Percentiles rank a stretch among this genome's conserved stretches.
Evolutionary conservation across 2,329 filamentous ascomycete species (phyloP).

Genomic region (Paradendryphiella salina): DNA sequence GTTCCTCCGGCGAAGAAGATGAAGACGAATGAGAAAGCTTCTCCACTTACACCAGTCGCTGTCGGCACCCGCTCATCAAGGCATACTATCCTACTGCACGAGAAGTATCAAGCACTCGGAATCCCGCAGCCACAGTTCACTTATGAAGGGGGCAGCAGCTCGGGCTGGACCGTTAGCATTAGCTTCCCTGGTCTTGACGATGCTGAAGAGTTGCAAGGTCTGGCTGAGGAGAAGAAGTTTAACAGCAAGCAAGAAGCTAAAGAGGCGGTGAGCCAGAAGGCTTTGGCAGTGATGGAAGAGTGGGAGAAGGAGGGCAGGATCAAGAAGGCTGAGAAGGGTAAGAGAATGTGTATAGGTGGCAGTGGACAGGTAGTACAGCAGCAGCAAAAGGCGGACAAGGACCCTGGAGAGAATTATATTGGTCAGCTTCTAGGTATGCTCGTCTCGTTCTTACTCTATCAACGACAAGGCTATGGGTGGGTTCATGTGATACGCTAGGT

Average conservation of each 20-base stretch:
- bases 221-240: conserved; percentile 33
- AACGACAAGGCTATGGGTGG: too few species aligned
- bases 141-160: conserved; percentile 13
- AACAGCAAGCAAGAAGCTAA: conserved; percentile 51
- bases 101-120: conserved; percentile 32
- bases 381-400: conserved; percentile 2
- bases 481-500: too few species aligned
- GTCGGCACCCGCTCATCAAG: conserved; percentile 27
- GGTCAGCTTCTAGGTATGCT: conserved; percentile 46
- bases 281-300: conserved; percentile 30
- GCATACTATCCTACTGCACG: conserved; percentile 29
- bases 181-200: conserved; percentile 25
- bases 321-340: conserved; percentile 23
- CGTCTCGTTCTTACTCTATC: background rate
- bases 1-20: conserved; percentile 11
- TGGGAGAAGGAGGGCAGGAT: conserved; percentile 30
- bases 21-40: background rate
- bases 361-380: background rate
- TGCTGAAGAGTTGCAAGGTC: conserved; percentile 17
- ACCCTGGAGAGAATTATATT: conserved; percentile 36
- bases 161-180: conserved; percentile 30
- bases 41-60: conserved; percentile 19
- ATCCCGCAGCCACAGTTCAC: conserved; percentile 29
- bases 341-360: conserved; percentile 20
- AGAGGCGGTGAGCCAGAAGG: conserved; percentile 46